Percentiles rank a stretch among this genome's conserved stretches.
Evolutionary conservation across 225 moss, liverwort and hornwort genomes (phyloP).

Genomic region (Neckera pumila): DNA sequence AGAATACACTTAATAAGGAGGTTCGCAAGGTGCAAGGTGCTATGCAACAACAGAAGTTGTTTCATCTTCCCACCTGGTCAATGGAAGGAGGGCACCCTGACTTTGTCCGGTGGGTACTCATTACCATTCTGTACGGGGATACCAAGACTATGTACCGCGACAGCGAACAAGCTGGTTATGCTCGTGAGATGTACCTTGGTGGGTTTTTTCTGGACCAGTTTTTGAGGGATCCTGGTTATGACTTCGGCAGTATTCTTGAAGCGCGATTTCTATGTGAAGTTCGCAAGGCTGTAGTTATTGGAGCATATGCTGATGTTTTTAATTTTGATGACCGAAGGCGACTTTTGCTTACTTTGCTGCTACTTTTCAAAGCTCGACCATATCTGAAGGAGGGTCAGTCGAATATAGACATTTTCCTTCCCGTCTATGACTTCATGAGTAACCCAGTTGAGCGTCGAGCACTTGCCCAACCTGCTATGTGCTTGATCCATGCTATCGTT

Average conservation of each 20-base stretch:
- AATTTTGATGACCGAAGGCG: slow-evolving; percentile 88
- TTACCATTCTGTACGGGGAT: slow-evolving; percentile 68
- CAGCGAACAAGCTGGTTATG: slow-evolving; percentile 66
- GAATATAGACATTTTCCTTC: slow-evolving; percentile 94
- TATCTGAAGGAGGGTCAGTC: slow-evolving; percentile 79
- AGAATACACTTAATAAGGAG: slow-evolving; percentile 45
- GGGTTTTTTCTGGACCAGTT: slow-evolving; percentile 96
- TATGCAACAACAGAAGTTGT: slow-evolving; percentile 25
- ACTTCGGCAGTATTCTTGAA: slow-evolving; percentile 81
- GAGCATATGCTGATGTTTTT: slow-evolving; percentile 83
- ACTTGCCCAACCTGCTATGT: slow-evolving; percentile 93
- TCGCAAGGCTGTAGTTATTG: slow-evolving; percentile 90
- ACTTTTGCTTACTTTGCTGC: slow-evolving; percentile 66
- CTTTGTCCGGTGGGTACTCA: slow-evolving; percentile 73
- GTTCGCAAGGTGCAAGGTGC: slow-evolving; percentile 42
- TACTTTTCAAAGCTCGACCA: slow-evolving; percentile 91
- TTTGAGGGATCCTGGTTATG: slow-evolving; percentile 75
- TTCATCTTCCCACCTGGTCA: slow-evolving; percentile 61
- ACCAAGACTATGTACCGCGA: slow-evolving; percentile 65
- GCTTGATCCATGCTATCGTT: slow-evolving; percentile 79
- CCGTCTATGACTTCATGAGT: slow-evolving; percentile 85
- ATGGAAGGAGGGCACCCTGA: slow-evolving; percentile 53
- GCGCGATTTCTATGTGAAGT: slow-evolving; percentile 85
- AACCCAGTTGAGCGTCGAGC: slow-evolving; percentile 68
- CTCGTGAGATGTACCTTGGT: slow-evolving; percentile 92